phyloP scores from a whole-genome alignment of 208 protist genomes.

The Acanthamoeba healyi region DNA sequence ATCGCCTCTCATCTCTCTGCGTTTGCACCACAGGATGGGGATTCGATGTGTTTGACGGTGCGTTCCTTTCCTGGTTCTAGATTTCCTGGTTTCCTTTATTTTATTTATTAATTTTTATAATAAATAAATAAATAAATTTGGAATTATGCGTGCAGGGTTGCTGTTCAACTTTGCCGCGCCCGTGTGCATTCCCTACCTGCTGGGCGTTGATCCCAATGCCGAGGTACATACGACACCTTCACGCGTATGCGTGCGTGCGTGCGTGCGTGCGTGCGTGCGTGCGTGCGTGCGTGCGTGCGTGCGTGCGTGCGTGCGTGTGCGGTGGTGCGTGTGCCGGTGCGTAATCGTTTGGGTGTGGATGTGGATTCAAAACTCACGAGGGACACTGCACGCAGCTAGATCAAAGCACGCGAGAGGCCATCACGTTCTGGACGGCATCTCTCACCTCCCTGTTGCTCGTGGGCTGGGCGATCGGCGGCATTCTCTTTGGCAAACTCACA shows the following conservation, averaged over 20 bases:
- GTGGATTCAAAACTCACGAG: no score
- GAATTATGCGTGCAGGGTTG: not conserved
- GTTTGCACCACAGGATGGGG: conserved; percentile 30
- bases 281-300: no score
- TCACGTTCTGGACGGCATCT: conserved; percentile 62
- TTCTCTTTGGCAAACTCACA: conserved; percentile 71
- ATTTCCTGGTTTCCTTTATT: not conserved
- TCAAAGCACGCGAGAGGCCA: conserved; percentile 33
- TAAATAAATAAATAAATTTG: not conserved
- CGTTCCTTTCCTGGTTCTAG: not conserved
- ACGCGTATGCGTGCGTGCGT: no score
- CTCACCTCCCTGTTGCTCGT: conserved; percentile 51
- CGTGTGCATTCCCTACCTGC: conserved; percentile 62
- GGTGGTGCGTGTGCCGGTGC: no score
- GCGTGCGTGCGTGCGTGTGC: no score
- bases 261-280: no score
- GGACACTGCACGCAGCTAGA: conserved; percentile 21
- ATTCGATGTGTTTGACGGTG: conserved; percentile 70
- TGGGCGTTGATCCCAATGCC: conserved; percentile 54
- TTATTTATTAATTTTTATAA: not conserved
- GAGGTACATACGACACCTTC: conserved; percentile 27
- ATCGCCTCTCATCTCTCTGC: no score
- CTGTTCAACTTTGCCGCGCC: conserved; percentile 55
- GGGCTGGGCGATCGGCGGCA: conserved; percentile 59
- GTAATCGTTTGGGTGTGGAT: no score